Evolutionary conservation across 2,329 filamentous ascomycete genomes (phyloP).

Genomic region (Beauveria brongniartii): DNA sequence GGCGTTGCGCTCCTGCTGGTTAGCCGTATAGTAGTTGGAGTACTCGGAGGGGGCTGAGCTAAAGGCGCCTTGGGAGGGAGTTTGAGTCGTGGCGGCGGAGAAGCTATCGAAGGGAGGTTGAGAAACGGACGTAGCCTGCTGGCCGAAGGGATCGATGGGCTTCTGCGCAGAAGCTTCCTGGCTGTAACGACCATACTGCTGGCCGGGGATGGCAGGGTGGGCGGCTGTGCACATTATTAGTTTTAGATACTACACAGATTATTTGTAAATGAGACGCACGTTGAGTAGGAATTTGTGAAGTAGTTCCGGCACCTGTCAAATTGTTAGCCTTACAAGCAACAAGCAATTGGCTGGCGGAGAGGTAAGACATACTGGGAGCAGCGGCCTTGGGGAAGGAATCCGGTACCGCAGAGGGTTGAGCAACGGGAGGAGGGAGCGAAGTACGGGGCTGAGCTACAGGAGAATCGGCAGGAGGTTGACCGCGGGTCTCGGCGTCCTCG

Average conservation of each 20-base stretch:
- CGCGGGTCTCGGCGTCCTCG: constrained; percentile 89
- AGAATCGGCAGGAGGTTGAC: constrained; percentile 88
- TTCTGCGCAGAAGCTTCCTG: constrained; percentile 66
- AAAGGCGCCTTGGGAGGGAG: constrained; percentile 55
- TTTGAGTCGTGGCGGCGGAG: constrained; percentile 50
- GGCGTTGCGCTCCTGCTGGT: constrained; percentile 60
- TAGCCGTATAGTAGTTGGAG: constrained; percentile 76
- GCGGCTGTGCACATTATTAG: constrained; percentile 14
- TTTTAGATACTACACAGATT: neutral
- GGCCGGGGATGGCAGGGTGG: constrained; percentile 48
- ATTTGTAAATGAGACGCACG: constrained; percentile 13
- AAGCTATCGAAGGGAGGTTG: constrained; percentile 55
- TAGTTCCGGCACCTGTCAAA: neutral
- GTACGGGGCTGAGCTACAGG: constrained; percentile 79
- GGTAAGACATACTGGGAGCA: constrained; percentile 30
- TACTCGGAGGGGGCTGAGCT: constrained; percentile 73
- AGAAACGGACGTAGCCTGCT: constrained; percentile 50
- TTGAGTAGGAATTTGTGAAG: constrained; percentile 17
- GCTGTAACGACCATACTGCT: constrained; percentile 63
- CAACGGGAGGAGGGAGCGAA: constrained; percentile 74
- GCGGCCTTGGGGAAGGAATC: constrained; percentile 52
- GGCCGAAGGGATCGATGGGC: constrained; percentile 77
- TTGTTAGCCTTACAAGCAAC: neutral
- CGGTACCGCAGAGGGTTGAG: constrained; percentile 44
- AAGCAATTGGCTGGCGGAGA: no score